phyloP scores from a whole-genome alignment of 1,284 basidiomycete genomes.

The Ceratobasidium sp. region DNA sequence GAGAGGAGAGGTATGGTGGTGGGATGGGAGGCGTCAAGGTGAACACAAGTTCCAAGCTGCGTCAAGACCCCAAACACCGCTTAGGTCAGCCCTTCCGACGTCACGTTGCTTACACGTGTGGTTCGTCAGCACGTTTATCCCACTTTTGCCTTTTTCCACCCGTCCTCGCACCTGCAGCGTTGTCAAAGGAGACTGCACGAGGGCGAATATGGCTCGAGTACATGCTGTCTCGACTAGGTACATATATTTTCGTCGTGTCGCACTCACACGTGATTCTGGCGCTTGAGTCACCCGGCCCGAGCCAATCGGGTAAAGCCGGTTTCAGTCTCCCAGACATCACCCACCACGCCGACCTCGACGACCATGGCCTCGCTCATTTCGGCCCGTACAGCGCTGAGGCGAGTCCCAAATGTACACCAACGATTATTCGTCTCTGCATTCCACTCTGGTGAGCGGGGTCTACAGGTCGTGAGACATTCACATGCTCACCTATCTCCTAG shows the following conservation, averaged over 20 bases:
- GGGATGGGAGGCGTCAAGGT: conserved; percentile 32
- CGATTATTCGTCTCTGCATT: conserved; percentile 39
- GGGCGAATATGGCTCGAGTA: too few species aligned
- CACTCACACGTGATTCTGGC: conserved; percentile 37
- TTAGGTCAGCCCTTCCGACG: conserved; percentile 11
- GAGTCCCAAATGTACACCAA: conserved; percentile 23
- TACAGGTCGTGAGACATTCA: conserved; percentile 3
- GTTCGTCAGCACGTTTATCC: conserved; percentile 15
- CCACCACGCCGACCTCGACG: conserved; percentile 18
- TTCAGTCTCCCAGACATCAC: conserved; percentile 33
- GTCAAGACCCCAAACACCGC: conserved; percentile 20
- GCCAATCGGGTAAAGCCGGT: conserved; percentile 45
- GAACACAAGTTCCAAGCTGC: conserved; percentile 38
- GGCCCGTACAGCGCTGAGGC: conserved; percentile 25
- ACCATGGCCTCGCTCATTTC: conserved; percentile 37
- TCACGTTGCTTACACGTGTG: conserved; percentile 33
- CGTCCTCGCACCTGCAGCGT: not conserved
- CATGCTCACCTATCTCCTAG: conserved; percentile 31
- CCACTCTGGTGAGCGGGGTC: conserved; percentile 27
- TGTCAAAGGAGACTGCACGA: not conserved
- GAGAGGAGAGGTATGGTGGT: conserved; percentile 9
- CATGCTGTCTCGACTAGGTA: not conserved
- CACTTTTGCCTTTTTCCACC: not conserved
- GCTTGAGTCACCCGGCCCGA: conserved; percentile 21
- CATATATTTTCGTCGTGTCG: not conserved